Conservation (phyloP, 2,329 filamentous ascomycete genomes). For the Chaetoscypha palmicola region DNA sequence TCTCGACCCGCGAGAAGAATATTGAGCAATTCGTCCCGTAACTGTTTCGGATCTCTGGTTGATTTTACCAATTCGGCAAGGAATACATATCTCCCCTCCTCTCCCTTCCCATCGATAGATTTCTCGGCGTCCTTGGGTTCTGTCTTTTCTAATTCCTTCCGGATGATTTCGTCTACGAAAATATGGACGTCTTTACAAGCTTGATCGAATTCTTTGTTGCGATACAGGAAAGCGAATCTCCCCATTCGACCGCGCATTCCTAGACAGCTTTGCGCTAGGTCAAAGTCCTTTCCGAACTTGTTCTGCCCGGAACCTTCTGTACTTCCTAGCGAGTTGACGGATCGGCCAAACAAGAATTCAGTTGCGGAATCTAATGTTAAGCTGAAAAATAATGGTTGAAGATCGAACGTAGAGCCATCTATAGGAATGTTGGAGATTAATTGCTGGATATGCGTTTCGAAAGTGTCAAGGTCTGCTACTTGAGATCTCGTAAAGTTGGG, state of each 20-base stretch:
- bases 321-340: conserved; percentile 35
- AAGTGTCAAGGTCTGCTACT: conserved; percentile 60
- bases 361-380: conserved; percentile 39
- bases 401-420: conserved; percentile 49
- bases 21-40: conserved; percentile 45
- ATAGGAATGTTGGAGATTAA: conserved; percentile 52
- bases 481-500: conserved; percentile 48
- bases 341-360: conserved; percentile 50
- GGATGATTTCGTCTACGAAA: conserved; percentile 44
- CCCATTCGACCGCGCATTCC: conserved; percentile 36
- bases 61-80: conserved; percentile 48
- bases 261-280: conserved; percentile 38
- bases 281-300: conserved; percentile 44
- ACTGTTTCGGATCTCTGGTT: conserved; percentile 37
- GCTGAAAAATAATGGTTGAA: conserved; percentile 57
- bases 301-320: conserved; percentile 21
- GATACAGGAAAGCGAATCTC: conserved; percentile 28
- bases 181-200: conserved; percentile 35
- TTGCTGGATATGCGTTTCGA: conserved; percentile 62
- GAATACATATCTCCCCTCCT: conserved; percentile 45
- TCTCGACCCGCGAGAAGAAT: conserved; percentile 53
- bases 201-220: conserved; percentile 21
- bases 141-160: conserved; percentile 30
- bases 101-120: conserved; percentile 31
- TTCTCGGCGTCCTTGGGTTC: conserved; percentile 31